Conservation (phyloP, 129 eudicot genomes). For the Dittrichia graveolens region DNA sequence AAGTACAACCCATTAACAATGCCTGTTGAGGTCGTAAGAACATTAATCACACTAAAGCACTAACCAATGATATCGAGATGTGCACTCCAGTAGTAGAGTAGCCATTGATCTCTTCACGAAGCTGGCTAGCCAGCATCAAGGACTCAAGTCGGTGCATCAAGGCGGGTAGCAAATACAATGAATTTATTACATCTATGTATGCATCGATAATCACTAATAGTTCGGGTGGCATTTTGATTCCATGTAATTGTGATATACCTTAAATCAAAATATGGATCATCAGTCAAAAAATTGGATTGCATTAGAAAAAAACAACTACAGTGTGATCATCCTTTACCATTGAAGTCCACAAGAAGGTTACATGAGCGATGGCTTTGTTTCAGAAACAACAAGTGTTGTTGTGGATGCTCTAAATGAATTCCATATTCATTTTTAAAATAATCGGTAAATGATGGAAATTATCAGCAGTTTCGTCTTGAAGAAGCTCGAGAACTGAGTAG, state of each 20-base stretch:
- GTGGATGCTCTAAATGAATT: slow-evolving; percentile 52
- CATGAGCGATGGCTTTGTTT: slow-evolving; percentile 92
- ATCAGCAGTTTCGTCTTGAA: slow-evolving; percentile 53
- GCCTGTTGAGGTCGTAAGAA: slow-evolving; percentile 9
- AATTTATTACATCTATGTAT: slow-evolving; percentile 50
- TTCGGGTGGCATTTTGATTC: slow-evolving; percentile 84
- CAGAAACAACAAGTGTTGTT: slow-evolving; percentile 67
- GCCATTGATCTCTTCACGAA: slow-evolving; percentile 56
- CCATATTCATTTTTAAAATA: slow-evolving; percentile 74
- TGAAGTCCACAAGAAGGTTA: slow-evolving; percentile 90
- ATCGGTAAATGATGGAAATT: slow-evolving; percentile 64
- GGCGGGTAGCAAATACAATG: slow-evolving; percentile 83
- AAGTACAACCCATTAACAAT: slow-evolving; percentile 1
- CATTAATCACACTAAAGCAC: slow-evolving; percentile 28
- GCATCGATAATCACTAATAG: slow-evolving; percentile 63
- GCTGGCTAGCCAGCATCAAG: slow-evolving; percentile 90
- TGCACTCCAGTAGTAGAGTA: slow-evolving; percentile 34
- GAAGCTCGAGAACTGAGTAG: slow-evolving; percentile 60
- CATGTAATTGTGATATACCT: slow-evolving; percentile 40
- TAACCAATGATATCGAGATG: slow-evolving; percentile 75
- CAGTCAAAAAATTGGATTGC: background rate
- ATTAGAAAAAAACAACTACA: background rate
- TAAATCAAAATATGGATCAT: slow-evolving; percentile 10
- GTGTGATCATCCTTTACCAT: slow-evolving; percentile 48
- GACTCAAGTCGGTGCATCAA: slow-evolving; percentile 87